These are phyloP conservation scores for Aotearoamyces nothofagi DNA, from an alignment of 2,329 filamentous ascomycete species.

Conservation along the genomic window DNA sequence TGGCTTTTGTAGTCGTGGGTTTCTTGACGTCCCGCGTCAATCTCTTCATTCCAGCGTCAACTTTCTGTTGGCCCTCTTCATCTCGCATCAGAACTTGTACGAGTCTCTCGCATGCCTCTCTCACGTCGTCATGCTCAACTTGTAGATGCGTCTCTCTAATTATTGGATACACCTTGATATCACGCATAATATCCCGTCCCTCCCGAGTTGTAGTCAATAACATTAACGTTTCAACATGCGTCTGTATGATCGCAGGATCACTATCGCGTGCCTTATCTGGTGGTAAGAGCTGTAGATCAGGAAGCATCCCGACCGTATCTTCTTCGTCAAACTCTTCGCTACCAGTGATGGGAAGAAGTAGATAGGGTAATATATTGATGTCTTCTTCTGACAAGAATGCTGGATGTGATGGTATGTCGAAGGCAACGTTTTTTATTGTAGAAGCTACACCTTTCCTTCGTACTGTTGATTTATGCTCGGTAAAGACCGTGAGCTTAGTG, in stretches of 20 bases:
- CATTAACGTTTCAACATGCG: conserved; percentile 78
- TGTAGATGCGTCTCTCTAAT: conserved; percentile 72
- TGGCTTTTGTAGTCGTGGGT: conserved; percentile 1
- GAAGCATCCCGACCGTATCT: conserved; percentile 72
- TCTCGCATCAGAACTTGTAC: conserved; percentile 46
- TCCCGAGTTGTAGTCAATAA: conserved; percentile 66
- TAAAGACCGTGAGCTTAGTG: conserved; percentile 87
- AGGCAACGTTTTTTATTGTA: conserved; percentile 87
- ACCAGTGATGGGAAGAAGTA: conserved; percentile 77
- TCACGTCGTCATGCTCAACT: conserved; percentile 29
- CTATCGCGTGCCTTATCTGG: conserved; percentile 78
- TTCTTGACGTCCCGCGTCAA: conserved; percentile 8
- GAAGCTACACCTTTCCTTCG: conserved; percentile 88
- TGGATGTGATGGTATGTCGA: conserved; percentile 61
- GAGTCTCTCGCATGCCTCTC: conserved; percentile 22
- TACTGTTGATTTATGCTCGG: conserved; percentile 71
- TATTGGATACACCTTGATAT: conserved; percentile 75
- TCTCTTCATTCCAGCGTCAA: conserved; percentile 14
- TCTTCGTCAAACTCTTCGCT: conserved; percentile 80
- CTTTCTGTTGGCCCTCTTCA: conserved; percentile 16
- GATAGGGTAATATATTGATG: conserved; percentile 73
- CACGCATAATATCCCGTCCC: conserved; percentile 59
- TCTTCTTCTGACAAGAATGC: conserved; percentile 55
- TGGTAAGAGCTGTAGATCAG: conserved; percentile 77
- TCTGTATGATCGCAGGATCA: conserved; percentile 63